Conservation (phyloP, 352 stramenopile species). For the Phytophthora fragariaefolia region DNA sequence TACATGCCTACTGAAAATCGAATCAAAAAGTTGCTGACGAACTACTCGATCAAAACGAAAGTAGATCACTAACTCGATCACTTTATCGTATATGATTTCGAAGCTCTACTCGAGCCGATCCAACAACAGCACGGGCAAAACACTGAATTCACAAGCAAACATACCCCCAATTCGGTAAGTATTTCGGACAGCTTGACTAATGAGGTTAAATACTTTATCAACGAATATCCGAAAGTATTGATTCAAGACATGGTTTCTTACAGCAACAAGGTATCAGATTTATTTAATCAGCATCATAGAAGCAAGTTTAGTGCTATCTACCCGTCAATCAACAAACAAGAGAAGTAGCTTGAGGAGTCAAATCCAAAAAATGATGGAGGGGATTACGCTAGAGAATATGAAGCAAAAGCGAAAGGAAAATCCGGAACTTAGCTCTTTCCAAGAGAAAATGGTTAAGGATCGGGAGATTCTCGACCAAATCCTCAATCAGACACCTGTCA, state of each 20-base stretch:
- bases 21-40: constrained; percentile 5
- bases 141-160: not conserved
- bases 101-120: constrained; percentile 2
- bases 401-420: not conserved
- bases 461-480: too few relatives aligned
- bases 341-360: not conserved
- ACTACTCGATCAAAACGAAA: constrained; percentile 11
- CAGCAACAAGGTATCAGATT: not conserved
- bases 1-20: not conserved
- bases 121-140: not conserved
- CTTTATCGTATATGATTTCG: constrained; percentile 30
- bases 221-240: not conserved
- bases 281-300: not conserved
- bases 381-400: not conserved
- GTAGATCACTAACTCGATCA: constrained; percentile 27
- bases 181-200: constrained; percentile 9
- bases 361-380: not conserved
- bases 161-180: constrained; percentile 1
- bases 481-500: too few relatives aligned
- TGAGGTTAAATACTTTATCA: constrained; percentile 6
- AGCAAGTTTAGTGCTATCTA: not conserved
- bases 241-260: constrained; percentile 3
- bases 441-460: too few relatives aligned
- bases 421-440: not conserved
- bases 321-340: not conserved